Conservation (phyloP, 345 rosid genomes). For the Anastatica hierochuntica region DNA sequence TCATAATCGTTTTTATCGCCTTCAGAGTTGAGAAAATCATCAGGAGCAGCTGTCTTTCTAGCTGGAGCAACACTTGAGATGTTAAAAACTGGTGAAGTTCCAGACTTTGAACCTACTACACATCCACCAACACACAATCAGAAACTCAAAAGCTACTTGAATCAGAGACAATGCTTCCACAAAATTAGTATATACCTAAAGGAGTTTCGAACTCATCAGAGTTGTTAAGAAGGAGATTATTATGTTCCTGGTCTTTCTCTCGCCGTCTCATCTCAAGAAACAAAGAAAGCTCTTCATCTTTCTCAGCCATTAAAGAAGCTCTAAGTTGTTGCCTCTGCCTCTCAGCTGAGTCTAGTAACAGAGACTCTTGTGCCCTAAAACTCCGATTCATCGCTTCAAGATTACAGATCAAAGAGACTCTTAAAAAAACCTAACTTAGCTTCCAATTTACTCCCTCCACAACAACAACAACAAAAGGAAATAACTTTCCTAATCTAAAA, state of each 20-base stretch:
- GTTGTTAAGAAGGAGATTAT: conserved; percentile 42
- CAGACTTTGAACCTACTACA: conserved; percentile 67
- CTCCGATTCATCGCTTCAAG: conserved; percentile 65
- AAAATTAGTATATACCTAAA: conserved; percentile 35
- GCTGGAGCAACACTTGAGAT: conserved; percentile 43
- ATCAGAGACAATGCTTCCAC: background rate
- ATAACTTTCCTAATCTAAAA: conserved; percentile 10
- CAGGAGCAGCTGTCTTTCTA: conserved; percentile 53
- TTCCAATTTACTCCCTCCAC: conserved; percentile 37
- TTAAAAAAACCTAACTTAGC: conserved; percentile 26
- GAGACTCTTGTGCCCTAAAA: conserved; percentile 73
- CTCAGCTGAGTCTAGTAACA: conserved; percentile 60
- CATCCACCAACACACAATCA: background rate
- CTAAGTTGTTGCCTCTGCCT: conserved; percentile 72
- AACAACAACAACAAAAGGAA: background rate
- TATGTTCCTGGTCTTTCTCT: conserved; percentile 54
- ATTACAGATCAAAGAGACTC: conserved; percentile 22
- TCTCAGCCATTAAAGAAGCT: conserved; percentile 77
- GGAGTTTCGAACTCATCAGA: conserved; percentile 66
- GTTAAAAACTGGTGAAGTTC: conserved; percentile 72
- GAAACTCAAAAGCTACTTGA: background rate
- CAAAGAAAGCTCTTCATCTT: conserved; percentile 85
- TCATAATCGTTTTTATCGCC: conserved; percentile 91
- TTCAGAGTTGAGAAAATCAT: conserved; percentile 91
- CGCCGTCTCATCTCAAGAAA: conserved; percentile 89